Evolutionary conservation across 768 basidiomycete species (phyloP).

Genomic region (Xerocomus brunneocitrinus): DNA sequence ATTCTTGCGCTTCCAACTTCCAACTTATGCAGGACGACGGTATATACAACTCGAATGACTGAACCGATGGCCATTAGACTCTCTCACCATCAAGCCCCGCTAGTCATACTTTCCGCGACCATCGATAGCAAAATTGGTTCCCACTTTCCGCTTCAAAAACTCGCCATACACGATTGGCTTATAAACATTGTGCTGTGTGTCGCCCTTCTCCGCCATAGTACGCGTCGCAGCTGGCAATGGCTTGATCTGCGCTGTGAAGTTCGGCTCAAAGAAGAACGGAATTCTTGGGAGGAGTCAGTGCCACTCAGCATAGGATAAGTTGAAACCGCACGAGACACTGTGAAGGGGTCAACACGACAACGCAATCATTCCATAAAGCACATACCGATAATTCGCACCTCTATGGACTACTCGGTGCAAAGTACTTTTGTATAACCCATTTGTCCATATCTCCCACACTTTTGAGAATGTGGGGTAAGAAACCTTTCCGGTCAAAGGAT

Average conservation of each 20-base stretch:
- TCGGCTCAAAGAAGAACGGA: conserved; percentile 94
- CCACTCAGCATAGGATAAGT: not conserved
- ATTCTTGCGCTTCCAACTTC: no score
- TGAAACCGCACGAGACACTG: conserved; percentile 64
- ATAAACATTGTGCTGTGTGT: conserved; percentile 31
- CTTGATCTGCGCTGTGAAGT: conserved; percentile 64
- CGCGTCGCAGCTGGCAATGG: conserved; percentile 62
- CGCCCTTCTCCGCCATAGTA: conserved; percentile 14
- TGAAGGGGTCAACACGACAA: conserved; percentile 4
- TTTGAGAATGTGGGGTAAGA: conserved; percentile 2
- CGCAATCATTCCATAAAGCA: not conserved
- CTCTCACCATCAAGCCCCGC: not conserved
- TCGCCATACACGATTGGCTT: conserved; percentile 69
- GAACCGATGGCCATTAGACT: not conserved
- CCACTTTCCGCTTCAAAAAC: conserved; percentile 70
- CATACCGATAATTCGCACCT: conserved; percentile 59
- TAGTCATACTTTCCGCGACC: conserved; percentile 33
- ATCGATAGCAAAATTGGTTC: conserved; percentile 58
- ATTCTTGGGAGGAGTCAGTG: conserved; percentile 43
- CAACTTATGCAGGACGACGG: no score
- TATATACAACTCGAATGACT: not conserved
- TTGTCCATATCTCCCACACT: conserved; percentile 95
- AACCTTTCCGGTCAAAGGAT: not conserved
- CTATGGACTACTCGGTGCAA: conserved; percentile 85
- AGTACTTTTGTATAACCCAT: conserved; percentile 82